Evolutionary conservation across 768 basidiomycete species (phyloP), one percentile per base, ranked within the genome.

Genomic region (Termitomyces sp.): DNA sequence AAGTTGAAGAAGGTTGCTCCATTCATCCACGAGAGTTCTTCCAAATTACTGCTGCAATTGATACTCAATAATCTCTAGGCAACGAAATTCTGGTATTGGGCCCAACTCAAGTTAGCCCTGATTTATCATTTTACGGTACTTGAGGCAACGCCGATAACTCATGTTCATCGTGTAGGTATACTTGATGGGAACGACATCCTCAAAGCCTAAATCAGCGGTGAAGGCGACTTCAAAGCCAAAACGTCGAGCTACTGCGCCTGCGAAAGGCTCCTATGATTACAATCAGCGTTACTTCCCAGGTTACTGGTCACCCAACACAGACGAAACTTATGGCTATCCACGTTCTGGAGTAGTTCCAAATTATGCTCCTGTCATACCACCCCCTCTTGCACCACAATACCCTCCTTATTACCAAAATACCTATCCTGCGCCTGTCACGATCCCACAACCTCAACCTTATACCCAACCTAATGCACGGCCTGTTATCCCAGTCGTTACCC

Each of bases 391-490:
- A 27, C 44, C 53, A 10, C 57, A 59, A 44, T 56, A 56, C n/a
- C 50, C 46, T 16, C 33, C 22, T 15, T 49, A 48, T 27, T 35
- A 54, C n/a, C n/a, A 32, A 27, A 12, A n/a, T 16, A 27, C 45
- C 12, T 7, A 39, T 29, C 33, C 47, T 36, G 23, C 33, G 11
- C 33, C 47, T 25, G 2, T 48, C 5, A n/a, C 12, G 27, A 53
- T 59, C 51, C 58, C 58, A 15, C 51, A 59, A 15, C 52, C 54
- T 15, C 45, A 52, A 12, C n/a, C n/a, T 16, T 51, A 7, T 10
- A 50, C 43, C 6, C 53, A 48, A 35, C 36, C 25, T 38, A 23
- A 12, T 2, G 20, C 33, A 12, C 42, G 27, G 12, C 35, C 43
- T 29, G 43, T 23, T 0, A 38, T 36, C 11, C 52, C 33, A 38